Base-by-base conservation (phyloP, 2,329 filamentous ascomycete genomes). In the Aspergillus sp. region DNA sequence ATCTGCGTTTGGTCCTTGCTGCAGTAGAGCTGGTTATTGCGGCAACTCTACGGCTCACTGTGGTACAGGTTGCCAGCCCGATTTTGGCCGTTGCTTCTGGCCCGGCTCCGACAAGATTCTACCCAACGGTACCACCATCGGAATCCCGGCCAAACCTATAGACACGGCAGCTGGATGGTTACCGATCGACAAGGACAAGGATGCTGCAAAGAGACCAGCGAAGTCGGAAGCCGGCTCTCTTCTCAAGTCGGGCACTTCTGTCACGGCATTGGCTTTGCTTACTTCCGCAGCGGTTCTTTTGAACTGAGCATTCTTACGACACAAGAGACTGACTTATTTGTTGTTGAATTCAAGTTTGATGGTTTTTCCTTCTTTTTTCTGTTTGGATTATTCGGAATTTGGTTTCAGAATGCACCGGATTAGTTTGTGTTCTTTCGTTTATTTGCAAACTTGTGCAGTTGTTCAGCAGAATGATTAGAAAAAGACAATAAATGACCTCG, bases 1-100 rank as follows among this genome's bases (percentile, higher is more conserved):
- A 2, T 69, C 64, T 7, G 54, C 41, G 9, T 68, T 67, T 53
- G 65, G 65, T 3, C 45, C 58, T 4, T 69, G 67, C 43, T 69
- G 66, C 44, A 59, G 62, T 43, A 54, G 50, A 33, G 44, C 46
- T 7, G 58, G 60, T 37, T 46, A 52, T 35, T 69, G 65, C 43
- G 65, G 66, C 10, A 67, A 64, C 48, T 57, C 56, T 5, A 58
- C 58, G 7, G 41, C 49, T 4, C 56, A 63, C 49, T 69, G 66
- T 41, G 64, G 60, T 19, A 41, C 25, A 17, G 65, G 64, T 15
- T 69, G 66, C 44, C 61, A 60, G 42, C 49, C 56, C 22, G 51
- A 60, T 27, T 53, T 57, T 20, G 66, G 67, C 5, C 55, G 61
- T 41, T 68, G 66, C 32, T 43, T 57, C 4, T 42, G 37, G 37